Evolutionary conservation across 805 yeast genomes (phyloP).

Genomic region (Maudiozyma turicensis): DNA sequence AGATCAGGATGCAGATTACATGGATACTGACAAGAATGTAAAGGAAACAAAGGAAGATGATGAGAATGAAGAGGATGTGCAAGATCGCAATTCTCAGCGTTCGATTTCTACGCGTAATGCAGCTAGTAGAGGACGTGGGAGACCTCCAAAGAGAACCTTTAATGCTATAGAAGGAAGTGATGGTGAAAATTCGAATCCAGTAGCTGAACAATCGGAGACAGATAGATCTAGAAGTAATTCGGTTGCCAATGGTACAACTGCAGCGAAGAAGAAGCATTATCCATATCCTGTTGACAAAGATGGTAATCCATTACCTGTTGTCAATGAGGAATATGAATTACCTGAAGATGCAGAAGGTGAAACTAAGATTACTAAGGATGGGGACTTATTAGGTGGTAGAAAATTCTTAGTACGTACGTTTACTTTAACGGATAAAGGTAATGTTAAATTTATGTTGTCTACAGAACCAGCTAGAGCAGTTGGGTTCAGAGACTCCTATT

Average conservation of each 20-base stretch:
- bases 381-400: conserved; percentile 63
- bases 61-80: conserved; percentile 6
- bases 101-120: neutral
- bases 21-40: conserved; percentile 5
- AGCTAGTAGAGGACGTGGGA: conserved; percentile 1
- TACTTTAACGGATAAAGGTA: conserved; percentile 48
- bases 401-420: conserved; percentile 64
- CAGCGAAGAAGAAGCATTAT: conserved; percentile 32
- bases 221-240: conserved; percentile 11
- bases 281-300: conserved; percentile 48
- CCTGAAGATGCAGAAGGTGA: conserved; percentile 76
- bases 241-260: conserved; percentile 4
- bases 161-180: conserved; percentile 6
- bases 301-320: conserved; percentile 55
- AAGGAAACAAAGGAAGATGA: conserved; percentile 7
- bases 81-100: conserved; percentile 16
- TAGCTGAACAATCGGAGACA: conserved; percentile 17
- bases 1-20: conserved; percentile 18
- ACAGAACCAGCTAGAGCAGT: conserved; percentile 95
- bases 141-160: conserved; percentile 6
- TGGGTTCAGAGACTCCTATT: conserved; percentile 86
- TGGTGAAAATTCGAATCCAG: conserved; percentile 10
- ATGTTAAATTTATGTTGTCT: conserved; percentile 73
- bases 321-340: conserved; percentile 68
- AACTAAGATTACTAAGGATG: conserved; percentile 55